Evolutionary conservation across 2,329 filamentous ascomycete species (phyloP).

Genomic region (Pseudogymnoascus sp.): DNA sequence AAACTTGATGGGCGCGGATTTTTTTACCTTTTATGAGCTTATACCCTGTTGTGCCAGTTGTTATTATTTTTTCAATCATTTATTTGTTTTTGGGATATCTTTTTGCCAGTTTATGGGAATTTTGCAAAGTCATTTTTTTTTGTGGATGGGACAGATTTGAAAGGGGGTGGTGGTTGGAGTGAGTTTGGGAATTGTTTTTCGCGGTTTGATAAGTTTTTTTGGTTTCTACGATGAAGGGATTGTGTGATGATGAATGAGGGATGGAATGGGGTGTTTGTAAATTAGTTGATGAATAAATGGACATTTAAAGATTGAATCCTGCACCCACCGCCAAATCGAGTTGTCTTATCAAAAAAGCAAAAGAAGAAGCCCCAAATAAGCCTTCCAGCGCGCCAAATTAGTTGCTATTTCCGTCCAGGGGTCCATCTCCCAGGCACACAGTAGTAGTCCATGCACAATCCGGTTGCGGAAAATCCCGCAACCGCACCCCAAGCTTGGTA

Average conservation of each 20-base stretch:
- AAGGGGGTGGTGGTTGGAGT: not conserved
- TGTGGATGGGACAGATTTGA: not conserved
- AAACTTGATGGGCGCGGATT: not conserved
- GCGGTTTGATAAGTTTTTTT: not conserved
- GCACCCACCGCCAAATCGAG: no score
- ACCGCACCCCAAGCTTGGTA: not conserved
- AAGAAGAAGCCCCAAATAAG: not conserved
- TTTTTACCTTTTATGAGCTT: constrained; percentile 7
- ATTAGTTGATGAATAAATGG: constrained; percentile 11
- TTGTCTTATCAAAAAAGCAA: not conserved
- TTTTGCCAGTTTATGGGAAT: not conserved
- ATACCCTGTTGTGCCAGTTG: constrained; percentile 7
- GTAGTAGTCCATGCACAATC: not conserved
- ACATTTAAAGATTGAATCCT: not conserved
- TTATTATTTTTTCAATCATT: not conserved
- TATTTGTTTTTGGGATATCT: not conserved
- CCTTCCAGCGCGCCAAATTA: not conserved
- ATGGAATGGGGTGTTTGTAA: not conserved
- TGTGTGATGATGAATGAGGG: constrained; percentile 4
- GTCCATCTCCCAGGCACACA: not conserved
- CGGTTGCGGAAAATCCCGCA: constrained; percentile 9
- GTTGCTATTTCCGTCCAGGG: not conserved
- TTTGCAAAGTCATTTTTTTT: not conserved
- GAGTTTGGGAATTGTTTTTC: not conserved
- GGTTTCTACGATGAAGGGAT: not conserved